Evolutionary conservation across 352 stramenopile genomes (phyloP).

Genomic region (Globisporangium lucens): DNA sequence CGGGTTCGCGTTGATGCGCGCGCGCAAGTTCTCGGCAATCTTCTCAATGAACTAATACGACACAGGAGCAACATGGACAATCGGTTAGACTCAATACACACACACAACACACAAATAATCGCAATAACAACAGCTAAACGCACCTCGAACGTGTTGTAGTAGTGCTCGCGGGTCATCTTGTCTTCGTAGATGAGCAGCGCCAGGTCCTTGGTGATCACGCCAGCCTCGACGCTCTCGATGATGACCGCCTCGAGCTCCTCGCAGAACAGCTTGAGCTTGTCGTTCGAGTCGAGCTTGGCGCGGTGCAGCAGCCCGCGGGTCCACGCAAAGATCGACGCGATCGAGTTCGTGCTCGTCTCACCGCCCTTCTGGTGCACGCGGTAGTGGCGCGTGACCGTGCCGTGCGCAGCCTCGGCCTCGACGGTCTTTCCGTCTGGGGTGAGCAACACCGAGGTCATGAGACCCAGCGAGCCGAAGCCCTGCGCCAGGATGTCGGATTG

Average conservation of each 20-base stretch:
- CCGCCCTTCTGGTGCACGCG: constrained; percentile 86
- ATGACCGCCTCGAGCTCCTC: constrained; percentile 72
- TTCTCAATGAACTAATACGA: constrained; percentile 45
- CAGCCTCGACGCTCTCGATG: constrained; percentile 79
- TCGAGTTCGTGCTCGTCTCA: constrained; percentile 88
- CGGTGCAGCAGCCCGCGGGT: constrained; percentile 80
- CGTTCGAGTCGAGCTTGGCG: constrained; percentile 84
- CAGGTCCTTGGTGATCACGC: constrained; percentile 88
- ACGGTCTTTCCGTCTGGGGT: constrained; percentile 84
- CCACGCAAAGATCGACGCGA: constrained; percentile 89
- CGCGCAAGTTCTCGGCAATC: constrained; percentile 46
- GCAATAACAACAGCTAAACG: neutral
- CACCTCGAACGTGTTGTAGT: constrained; percentile 69
- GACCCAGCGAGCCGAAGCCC: constrained; percentile 83
- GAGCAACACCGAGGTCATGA: constrained; percentile 88
- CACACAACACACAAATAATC: neutral
- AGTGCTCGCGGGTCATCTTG: constrained; percentile 76
- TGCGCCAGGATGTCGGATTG: constrained; percentile 89
- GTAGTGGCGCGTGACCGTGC: constrained; percentile 88
- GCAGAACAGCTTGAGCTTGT: constrained; percentile 66
- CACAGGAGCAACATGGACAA: constrained; percentile 1
- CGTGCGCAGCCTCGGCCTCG: constrained; percentile 87
- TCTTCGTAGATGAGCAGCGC: constrained; percentile 76
- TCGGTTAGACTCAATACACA: neutral
- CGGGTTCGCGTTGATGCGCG: constrained; percentile 31